Evolutionary conservation across 202 grass and related monocot species (phyloP).

Genomic region (Carex sylvatica): DNA sequence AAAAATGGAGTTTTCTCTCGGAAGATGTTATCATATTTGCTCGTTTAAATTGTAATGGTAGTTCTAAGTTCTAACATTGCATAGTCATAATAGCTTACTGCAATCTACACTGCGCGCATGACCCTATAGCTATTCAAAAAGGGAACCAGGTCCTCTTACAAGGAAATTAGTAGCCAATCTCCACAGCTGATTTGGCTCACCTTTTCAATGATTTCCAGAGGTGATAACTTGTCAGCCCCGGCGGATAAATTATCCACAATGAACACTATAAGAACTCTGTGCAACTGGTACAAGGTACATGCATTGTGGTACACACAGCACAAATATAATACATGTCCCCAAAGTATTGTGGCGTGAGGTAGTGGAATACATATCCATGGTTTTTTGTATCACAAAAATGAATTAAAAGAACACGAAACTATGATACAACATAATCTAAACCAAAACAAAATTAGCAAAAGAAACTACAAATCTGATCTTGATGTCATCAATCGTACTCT

Average conservation of each 20-base stretch:
- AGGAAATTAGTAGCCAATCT: background rate
- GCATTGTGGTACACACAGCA: background rate
- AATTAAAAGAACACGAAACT: background rate
- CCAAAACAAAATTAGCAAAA: background rate
- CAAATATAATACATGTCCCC: background rate
- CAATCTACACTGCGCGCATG: background rate
- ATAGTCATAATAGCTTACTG: background rate
- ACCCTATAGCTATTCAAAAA: background rate
- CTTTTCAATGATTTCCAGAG: background rate
- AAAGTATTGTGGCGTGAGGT: background rate
- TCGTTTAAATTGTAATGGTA: background rate
- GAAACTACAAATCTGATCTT: background rate
- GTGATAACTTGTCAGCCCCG: background rate
- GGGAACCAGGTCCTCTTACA: background rate
- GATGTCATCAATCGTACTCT: slow-evolving; percentile 31
- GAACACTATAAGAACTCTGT: background rate
- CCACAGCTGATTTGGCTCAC: background rate
- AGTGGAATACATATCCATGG: background rate
- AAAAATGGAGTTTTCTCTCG: background rate
- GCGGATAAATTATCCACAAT: background rate
- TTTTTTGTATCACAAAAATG: background rate
- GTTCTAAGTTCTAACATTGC: background rate
- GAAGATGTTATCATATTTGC: background rate
- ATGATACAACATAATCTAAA: slow-evolving; percentile 8
- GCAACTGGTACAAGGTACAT: background rate